These are phyloP conservation scores for Bretziella fagacearum DNA, from an alignment of 2,329 filamentous ascomycete species.

Conservation along the genomic window DNA sequence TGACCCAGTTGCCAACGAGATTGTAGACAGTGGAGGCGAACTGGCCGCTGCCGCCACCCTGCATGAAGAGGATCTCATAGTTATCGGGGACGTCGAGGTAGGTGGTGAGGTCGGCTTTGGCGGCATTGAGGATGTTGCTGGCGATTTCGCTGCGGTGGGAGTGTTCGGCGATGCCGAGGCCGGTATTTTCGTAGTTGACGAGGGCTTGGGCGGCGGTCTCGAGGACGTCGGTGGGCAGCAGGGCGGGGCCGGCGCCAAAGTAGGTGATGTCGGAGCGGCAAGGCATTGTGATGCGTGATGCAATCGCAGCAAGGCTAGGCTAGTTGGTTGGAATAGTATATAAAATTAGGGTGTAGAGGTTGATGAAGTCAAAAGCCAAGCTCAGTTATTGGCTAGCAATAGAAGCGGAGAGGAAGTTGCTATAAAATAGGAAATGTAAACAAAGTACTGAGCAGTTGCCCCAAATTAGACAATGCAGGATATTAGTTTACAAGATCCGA, in stretches of 20 bases:
- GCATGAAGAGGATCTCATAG: constrained; percentile 81
- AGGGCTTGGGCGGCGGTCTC: constrained; percentile 61
- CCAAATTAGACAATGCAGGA: too few species aligned
- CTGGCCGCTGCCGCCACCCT: constrained; percentile 69
- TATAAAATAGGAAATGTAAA: too few species aligned
- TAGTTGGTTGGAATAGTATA: neutral
- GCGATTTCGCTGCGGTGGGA: constrained; percentile 73
- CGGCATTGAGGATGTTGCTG: constrained; percentile 57
- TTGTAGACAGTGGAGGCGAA: constrained; percentile 78
- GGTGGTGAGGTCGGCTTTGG: constrained; percentile 54
- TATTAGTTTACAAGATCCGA: too few species aligned
- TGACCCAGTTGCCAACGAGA: constrained; percentile 67
- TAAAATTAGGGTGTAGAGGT: neutral
- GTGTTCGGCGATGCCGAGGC: constrained; percentile 76
- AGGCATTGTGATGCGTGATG: constrained; percentile 36
- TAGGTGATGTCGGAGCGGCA: constrained; percentile 60
- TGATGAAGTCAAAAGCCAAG: neutral
- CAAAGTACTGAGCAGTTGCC: too few species aligned
- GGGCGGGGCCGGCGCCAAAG: constrained; percentile 83
- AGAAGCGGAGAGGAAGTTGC: too few species aligned
- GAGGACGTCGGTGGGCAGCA: constrained; percentile 65
- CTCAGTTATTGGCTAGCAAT: too few species aligned
- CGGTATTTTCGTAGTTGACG: constrained; percentile 63
- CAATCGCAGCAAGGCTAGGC: too few species aligned
- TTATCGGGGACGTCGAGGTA: constrained; percentile 70